phyloP scores from a whole-genome alignment of 2,329 filamentous ascomycete species.

The Penicillium sclerotiorum region DNA sequence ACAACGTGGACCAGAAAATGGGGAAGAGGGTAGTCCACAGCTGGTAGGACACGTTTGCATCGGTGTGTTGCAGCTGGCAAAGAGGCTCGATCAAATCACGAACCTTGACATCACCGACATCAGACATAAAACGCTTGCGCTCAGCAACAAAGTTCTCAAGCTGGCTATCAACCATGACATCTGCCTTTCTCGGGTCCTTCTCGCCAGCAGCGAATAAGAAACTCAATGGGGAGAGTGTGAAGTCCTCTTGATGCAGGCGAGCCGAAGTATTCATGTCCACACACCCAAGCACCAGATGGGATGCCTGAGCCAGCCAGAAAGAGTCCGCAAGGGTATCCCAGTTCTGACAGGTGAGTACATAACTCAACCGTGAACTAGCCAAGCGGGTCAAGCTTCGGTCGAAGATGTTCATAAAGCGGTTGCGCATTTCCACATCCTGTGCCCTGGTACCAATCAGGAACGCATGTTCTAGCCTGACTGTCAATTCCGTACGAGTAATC shows the following conservation, averaged over 20 bases:
- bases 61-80: conserved; percentile 87
- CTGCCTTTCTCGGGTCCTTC: conserved; percentile 65
- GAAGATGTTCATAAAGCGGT: conserved; percentile 94
- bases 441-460: conserved; percentile 95
- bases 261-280: conserved; percentile 81
- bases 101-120: conserved; percentile 82
- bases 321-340: conserved; percentile 95
- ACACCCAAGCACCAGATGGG: conserved; percentile 87
- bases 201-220: conserved; percentile 72
- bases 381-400: conserved; percentile 93
- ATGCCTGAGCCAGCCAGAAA: conserved; percentile 96
- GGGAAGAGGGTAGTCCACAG: conserved; percentile 92
- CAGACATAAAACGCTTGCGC: conserved; percentile 80
- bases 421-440: conserved; percentile 93
- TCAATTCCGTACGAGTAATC: conserved; percentile 91
- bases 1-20: conserved; percentile 87
- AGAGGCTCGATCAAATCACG: conserved; percentile 89
- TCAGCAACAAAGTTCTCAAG: conserved; percentile 76
- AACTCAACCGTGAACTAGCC: conserved; percentile 83
- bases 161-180: conserved; percentile 76
- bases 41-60: conserved; percentile 77
- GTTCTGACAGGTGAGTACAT: conserved; percentile 88
- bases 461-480: conserved; percentile 95
- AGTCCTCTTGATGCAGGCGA: conserved; percentile 81
- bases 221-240: conserved; percentile 74